Conservation (phyloP, 192 early-diverging fungal genomes). For the Linderina pennispora region DNA sequence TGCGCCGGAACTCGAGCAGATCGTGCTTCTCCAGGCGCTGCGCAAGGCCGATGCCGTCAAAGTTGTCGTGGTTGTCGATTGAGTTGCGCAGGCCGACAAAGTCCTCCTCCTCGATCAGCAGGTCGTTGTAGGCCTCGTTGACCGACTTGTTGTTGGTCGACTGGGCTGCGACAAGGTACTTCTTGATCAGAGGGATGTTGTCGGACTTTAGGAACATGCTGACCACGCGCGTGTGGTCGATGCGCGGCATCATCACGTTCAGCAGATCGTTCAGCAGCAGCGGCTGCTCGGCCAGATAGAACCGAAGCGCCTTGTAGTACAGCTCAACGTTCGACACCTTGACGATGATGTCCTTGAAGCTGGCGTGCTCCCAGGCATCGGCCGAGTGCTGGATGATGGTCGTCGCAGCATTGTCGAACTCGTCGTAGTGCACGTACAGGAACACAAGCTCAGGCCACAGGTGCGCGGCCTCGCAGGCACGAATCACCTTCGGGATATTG, state of each 20-base stretch:
- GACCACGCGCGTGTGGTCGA: slow-evolving; percentile 97
- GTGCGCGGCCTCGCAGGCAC: slow-evolving; percentile 86
- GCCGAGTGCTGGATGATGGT: slow-evolving; percentile 95
- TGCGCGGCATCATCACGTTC: slow-evolving; percentile 76
- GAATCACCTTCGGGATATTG: slow-evolving; percentile 99
- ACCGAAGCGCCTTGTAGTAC: slow-evolving; percentile 96
- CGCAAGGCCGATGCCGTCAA: slow-evolving; percentile 89
- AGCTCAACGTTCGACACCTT: slow-evolving; percentile 97
- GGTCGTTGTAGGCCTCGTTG: slow-evolving; percentile 92
- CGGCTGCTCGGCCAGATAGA: slow-evolving; percentile 96
- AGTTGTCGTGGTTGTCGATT: slow-evolving; percentile 90
- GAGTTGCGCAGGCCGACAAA: slow-evolving; percentile 89
- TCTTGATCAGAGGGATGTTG: slow-evolving; percentile 95
- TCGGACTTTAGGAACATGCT: slow-evolving; percentile 97
- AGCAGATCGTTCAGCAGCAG: slow-evolving; percentile 90
- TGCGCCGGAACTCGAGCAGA: slow-evolving; percentile 94
- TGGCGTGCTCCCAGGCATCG: slow-evolving; percentile 93
- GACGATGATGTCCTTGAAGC: slow-evolving; percentile 95
- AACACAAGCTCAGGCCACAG: slow-evolving; percentile 98
- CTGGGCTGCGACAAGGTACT: slow-evolving; percentile 94
- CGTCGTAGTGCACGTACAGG: slow-evolving; percentile 98
- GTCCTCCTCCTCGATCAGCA: slow-evolving; percentile 98
- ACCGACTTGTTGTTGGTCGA: slow-evolving; percentile 89
- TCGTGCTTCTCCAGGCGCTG: slow-evolving; percentile 94
- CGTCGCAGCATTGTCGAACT: slow-evolving; percentile 95